Conservation (phyloP, 2,329 filamentous ascomycete species). For the Xylariales sp. region DNA sequence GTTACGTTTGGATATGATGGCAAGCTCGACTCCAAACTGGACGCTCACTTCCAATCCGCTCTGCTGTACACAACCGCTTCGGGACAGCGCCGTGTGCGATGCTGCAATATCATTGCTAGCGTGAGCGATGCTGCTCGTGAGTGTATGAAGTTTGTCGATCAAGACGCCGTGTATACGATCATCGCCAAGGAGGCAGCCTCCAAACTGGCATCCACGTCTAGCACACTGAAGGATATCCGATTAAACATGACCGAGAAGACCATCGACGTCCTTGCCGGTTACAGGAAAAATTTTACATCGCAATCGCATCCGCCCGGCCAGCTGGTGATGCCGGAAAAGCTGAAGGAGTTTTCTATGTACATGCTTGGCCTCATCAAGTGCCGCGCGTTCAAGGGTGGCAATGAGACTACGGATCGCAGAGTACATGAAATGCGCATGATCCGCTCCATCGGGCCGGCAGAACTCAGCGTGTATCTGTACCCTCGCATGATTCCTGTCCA, state of each 20-base stretch:
- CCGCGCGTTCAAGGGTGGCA: conserved; percentile 87
- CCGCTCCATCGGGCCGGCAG: conserved; percentile 78
- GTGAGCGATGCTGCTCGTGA: conserved; percentile 83
- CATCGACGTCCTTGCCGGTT: conserved; percentile 85
- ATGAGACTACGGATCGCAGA: conserved; percentile 84
- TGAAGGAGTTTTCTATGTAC: conserved; percentile 97
- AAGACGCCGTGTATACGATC: conserved; percentile 85
- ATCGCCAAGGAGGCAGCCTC: conserved; percentile 91
- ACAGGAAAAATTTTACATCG: conserved; percentile 84
- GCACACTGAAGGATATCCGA: conserved; percentile 78
- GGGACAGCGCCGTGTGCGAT: conserved; percentile 85
- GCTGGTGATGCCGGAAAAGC: conserved; percentile 88
- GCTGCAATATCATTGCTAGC: conserved; percentile 88
- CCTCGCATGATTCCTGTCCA: conserved; percentile 90
- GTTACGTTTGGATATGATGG: conserved; percentile 94
- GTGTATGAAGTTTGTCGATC: conserved; percentile 87
- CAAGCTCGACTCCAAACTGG: conserved; percentile 93
- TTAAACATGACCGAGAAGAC: conserved; percentile 82
- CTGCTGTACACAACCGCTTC: conserved; percentile 89
- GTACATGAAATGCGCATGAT: conserved; percentile 91
- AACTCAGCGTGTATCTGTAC: conserved; percentile 90
- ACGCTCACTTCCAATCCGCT: conserved; percentile 96
- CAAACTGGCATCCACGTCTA: conserved; percentile 69
- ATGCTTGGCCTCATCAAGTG: conserved; percentile 86
- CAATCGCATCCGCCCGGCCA: conserved; percentile 85